Evolutionary conservation across 176 grass and related monocot species (phyloP), one percentile per base, ranked within the genome.

Genomic region (Paspalum notatum): DNA sequence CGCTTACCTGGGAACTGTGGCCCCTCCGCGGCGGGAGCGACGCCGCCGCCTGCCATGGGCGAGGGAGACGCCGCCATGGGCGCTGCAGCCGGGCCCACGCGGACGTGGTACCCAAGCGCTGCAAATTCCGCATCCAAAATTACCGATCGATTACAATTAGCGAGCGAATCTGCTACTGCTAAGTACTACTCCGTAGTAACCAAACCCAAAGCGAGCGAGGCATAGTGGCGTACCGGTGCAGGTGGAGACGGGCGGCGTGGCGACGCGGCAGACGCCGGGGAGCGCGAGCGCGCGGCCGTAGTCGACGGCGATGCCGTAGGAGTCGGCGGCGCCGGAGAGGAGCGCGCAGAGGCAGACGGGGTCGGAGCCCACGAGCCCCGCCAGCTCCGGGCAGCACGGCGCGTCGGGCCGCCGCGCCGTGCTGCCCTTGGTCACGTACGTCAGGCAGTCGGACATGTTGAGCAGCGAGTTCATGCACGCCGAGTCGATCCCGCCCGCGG

Each of bases 291-390:
- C 90, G 72, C 92, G 85, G 17, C 3, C 4, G 80, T 87, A 87
- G 92, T 98, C 95, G 69, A 98, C 74, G 51, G 47, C 24, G 90
- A 98, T 93, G 80, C 92, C 95, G 73, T 80, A 91, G 39, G 83
- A 90, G 18, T 90, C 88, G 22, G 85, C 88, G 55, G 73, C 92
- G 25, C 95, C 95, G n/a, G 80, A 80, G 84, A 98, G 87, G 51
- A 98, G 84, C 81, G 87, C 70, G 80, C 95, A 98, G 83, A 98
- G 90, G 85, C 95, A 98, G 59, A 94, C 27, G 7, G 95, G 92
- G 63, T 94, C 80, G 22, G 91, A 86, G 8, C 43, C 91, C 37
- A 92, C 73, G 62, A 97, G 42, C 12, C 87, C 90, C 9, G 95
- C 95, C 46, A 97, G 68, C 89, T 94, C 95, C 14, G 90, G 91